Evolutionary conservation across 306 rosid species (phyloP), one percentile per base, ranked within the genome.

Genomic region (Casuarina glauca): DNA sequence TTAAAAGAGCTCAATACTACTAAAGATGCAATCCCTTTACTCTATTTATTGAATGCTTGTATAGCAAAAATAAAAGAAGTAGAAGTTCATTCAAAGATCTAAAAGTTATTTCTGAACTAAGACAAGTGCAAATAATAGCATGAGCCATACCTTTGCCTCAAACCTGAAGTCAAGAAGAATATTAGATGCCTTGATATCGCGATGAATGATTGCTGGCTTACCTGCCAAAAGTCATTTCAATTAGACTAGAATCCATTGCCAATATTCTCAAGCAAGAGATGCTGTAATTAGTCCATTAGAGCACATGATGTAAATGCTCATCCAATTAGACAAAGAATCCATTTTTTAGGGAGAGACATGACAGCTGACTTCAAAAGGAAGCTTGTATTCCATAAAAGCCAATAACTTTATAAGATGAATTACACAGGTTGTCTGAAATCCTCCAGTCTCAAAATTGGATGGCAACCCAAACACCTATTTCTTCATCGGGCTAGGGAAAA

Each of bases 171-270:
- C 88, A 72, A 88, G 81, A 77, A 90, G 95, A 76, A 90, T 86
- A 76, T 90, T 90, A 9, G 95, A 81, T 38, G 89, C 92, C 84
- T 90, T 90, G 82, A 90, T 90, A 70, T 88, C 92, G 2, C 95
- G 92, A 67, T 90, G 95, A 74, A 90, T 84, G 81, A 88, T 84
- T 81, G 72, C 85, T 7, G 89, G 90, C 53, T 84, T 78, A 84
- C 92, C 90, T 90, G 82, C 62, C 50, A 41, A 19, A 16, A 61
- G 54, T 17, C 49, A 79, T 75, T 46, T 44, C 72, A 48, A 38
- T 78, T 15, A 80, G 74, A 68, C 54, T 20, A 51, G 50, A 35
- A 15, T 41, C 46, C 42, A 15, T 42, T 55, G 44, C 38, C 44
- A 1, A 5, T 9, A 54, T 54, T 17, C 38, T 72, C 35, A 8